phyloP scores from a whole-genome alignment of 495 filamentous ascomycete species.

The Tetracladium setigerum region DNA sequence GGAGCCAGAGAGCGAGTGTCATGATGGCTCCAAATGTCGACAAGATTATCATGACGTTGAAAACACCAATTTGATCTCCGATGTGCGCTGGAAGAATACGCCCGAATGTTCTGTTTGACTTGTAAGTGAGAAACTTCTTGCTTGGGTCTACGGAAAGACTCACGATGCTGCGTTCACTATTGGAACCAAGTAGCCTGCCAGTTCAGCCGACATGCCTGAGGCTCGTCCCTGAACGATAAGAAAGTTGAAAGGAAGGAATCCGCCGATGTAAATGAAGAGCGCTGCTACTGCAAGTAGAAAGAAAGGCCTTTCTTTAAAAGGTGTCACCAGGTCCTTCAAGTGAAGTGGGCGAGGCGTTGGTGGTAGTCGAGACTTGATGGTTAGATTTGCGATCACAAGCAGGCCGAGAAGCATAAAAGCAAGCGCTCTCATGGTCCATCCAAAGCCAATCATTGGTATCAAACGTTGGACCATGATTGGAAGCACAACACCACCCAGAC shows the following conservation, averaged over 20 bases:
- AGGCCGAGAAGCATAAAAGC: constrained; percentile 63
- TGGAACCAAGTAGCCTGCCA: constrained; percentile 55
- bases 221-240: constrained; percentile 46
- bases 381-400: constrained; percentile 52
- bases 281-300: constrained; percentile 35
- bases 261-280: constrained; percentile 60
- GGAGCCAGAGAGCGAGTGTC: constrained; percentile 60
- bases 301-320: constrained; percentile 50
- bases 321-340: constrained; percentile 43
- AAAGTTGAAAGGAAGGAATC: constrained; percentile 66
- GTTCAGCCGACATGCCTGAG: constrained; percentile 45
- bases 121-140: not conserved
- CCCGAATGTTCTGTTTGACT: constrained; percentile 43
- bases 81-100: constrained; percentile 59
- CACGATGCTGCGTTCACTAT: constrained; percentile 56
- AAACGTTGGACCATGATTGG: constrained; percentile 61
- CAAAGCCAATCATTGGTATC: constrained; percentile 53
- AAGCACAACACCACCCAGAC: constrained; percentile 56
- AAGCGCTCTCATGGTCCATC: constrained; percentile 61
- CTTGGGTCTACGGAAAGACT: constrained; percentile 36
- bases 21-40: constrained; percentile 48
- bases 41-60: constrained; percentile 62
- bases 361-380: constrained; percentile 52
- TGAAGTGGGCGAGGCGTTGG: constrained; percentile 43
- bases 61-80: constrained; percentile 65